These are phyloP conservation scores for Lablab purpureus DNA, from an alignment of 306 rosid species.

Conservation along the genomic window DNA sequence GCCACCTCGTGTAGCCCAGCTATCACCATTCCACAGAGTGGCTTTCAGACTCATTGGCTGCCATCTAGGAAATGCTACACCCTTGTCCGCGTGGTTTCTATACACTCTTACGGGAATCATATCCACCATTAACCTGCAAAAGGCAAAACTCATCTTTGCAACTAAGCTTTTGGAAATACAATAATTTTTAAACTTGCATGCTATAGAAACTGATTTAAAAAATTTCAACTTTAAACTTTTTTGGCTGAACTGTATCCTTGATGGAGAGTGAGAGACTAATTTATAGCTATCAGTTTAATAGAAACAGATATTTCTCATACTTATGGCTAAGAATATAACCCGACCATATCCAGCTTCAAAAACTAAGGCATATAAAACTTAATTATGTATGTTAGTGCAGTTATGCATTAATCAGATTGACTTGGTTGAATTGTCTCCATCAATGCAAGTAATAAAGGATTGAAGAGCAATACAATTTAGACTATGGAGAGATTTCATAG, in stretches of 20 bases:
- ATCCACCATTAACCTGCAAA: conserved; percentile 83
- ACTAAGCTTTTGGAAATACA: background rate
- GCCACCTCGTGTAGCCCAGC: conserved; percentile 96
- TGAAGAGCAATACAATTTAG: conserved; percentile 18
- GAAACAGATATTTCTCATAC: background rate
- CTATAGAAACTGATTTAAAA: background rate
- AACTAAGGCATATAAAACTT: background rate
- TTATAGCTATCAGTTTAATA: background rate
- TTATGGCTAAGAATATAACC: background rate
- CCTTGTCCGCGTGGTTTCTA: conserved; percentile 88
- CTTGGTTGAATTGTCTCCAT: background rate
- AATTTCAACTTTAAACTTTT: background rate
- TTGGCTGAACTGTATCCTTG: background rate
- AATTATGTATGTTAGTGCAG: no score
- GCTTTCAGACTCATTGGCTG: conserved; percentile 88
- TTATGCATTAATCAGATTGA: conserved; percentile 7
- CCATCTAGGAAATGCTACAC: conserved; percentile 82
- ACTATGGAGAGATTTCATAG: background rate
- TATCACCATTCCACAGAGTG: conserved; percentile 84
- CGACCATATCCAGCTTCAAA: background rate
- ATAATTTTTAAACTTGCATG: background rate
- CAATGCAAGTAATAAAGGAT: background rate
- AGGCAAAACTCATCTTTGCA: background rate
- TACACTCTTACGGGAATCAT: conserved; percentile 82
- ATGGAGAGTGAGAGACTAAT: background rate